Percentiles rank a stretch among this genome's conserved stretches.
Evolutionary conservation across 2,329 filamentous ascomycete genomes (phyloP).

Genomic region (Fusarium longipes): DNA sequence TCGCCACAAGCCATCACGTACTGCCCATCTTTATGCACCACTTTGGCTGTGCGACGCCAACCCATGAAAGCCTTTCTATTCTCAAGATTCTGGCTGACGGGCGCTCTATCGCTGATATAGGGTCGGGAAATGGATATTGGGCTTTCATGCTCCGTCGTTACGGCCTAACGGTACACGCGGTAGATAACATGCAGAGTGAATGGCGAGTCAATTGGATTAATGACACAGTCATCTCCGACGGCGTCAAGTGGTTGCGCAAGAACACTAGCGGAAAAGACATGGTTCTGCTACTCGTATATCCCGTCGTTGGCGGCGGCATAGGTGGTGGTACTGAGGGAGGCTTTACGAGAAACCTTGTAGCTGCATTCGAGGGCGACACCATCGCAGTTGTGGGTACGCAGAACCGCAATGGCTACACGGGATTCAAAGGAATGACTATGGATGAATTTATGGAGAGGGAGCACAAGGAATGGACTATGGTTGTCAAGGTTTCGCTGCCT

Average conservation of each 20-base stretch:
- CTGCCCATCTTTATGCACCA: slow-evolving; percentile 82
- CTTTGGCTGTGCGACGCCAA: slow-evolving; percentile 78
- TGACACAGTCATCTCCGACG: slow-evolving; percentile 73
- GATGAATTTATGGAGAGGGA: slow-evolving; percentile 73
- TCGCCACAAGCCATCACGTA: slow-evolving; percentile 72
- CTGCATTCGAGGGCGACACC: slow-evolving; percentile 70
- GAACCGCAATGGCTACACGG: slow-evolving; percentile 79
- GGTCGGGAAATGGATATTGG: slow-evolving; percentile 82
- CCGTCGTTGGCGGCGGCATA: slow-evolving; percentile 72
- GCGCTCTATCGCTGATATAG: slow-evolving; percentile 71
- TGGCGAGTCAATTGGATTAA: slow-evolving; percentile 77
- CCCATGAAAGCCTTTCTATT: slow-evolving; percentile 72
- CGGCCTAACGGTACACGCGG: slow-evolving; percentile 64
- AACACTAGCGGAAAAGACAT: slow-evolving; percentile 63
- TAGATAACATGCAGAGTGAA: slow-evolving; percentile 75
- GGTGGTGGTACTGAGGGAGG: slow-evolving; percentile 72
- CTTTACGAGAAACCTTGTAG: slow-evolving; percentile 72
- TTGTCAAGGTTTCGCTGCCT: slow-evolving; percentile 73
- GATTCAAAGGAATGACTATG: slow-evolving; percentile 71
- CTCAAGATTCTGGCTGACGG: slow-evolving; percentile 67
- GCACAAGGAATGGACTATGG: slow-evolving; percentile 67
- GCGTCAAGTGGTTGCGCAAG: slow-evolving; percentile 65
- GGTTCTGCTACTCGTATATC: slow-evolving; percentile 78
- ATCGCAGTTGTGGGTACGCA: slow-evolving; percentile 80
- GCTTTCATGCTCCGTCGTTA: slow-evolving; percentile 74